These are phyloP conservation scores for Pseudisothecium myosuroides DNA, from an alignment of 225 moss, liverwort and hornwort genomes.

Conservation along the genomic window DNA sequence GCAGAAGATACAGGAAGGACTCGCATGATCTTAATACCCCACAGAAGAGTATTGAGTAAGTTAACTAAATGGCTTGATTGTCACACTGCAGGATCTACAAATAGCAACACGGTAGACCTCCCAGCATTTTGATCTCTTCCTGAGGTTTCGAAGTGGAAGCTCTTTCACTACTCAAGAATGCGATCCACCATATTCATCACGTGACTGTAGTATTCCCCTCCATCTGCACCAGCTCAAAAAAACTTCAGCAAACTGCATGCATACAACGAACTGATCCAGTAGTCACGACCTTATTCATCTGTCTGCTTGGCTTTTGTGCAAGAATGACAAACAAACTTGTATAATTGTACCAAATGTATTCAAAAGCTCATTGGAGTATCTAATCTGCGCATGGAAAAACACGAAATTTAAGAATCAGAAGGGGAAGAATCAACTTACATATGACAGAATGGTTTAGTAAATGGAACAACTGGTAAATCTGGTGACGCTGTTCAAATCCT, in stretches of 20 bases:
- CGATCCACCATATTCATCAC: conserved; percentile 46
- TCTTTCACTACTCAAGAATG: conserved; percentile 13
- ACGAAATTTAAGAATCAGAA: not conserved
- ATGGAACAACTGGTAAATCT: conserved; percentile 71
- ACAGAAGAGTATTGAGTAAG: not conserved
- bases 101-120: not conserved
- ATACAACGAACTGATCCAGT: not conserved
- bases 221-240: conserved; percentile 31
- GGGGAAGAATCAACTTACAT: conserved; percentile 22
- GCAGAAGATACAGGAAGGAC: not conserved
- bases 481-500: conserved; percentile 60
- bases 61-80: not conserved
- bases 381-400: not conserved
- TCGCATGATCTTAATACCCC: not conserved
- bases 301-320: not conserved
- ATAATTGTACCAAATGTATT: not conserved
- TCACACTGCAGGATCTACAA: not conserved
- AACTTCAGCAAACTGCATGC: not conserved
- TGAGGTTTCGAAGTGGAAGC: not conserved
- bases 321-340: not conserved
- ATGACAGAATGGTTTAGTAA: conserved; percentile 65
- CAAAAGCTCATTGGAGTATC: not conserved
- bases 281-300: not conserved
- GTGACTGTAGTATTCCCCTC: conserved; percentile 56
- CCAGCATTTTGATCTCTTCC: not conserved